phyloP scores from a whole-genome alignment of 1,284 basidiomycete species.

The Puccinia hordei region DNA sequence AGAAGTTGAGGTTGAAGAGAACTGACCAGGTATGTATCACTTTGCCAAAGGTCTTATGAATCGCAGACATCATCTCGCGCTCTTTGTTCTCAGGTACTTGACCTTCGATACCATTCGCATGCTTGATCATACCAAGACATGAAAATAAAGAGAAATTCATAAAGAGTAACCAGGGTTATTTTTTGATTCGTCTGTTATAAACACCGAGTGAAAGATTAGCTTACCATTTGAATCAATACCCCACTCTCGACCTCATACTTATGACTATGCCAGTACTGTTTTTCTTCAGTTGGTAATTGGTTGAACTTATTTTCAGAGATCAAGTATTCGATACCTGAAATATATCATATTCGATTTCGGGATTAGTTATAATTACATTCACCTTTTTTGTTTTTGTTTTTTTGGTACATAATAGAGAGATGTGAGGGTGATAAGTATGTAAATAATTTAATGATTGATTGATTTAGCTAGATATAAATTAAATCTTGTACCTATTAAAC shows the following conservation, averaged over 20 bases:
- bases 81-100: conserved; percentile 51
- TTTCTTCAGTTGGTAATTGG: conserved; percentile 54
- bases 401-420: too few species aligned
- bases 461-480: background rate
- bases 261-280: conserved; percentile 58
- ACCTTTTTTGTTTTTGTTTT: too few species aligned
- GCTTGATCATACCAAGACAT: background rate
- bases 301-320: conserved; percentile 51
- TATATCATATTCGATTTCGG: too few species aligned
- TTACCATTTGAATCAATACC: conserved; percentile 54
- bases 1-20: background rate
- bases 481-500: conserved; percentile 53
- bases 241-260: conserved; percentile 57
- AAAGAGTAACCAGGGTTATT: background rate
- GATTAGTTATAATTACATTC: background rate
- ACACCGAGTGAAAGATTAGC: too few species aligned
- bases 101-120: conserved; percentile 39
- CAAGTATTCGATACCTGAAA: conserved; percentile 35
- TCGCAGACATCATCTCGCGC: conserved; percentile 50
- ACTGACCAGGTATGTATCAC: conserved; percentile 53
- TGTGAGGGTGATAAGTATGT: too few species aligned
- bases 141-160: background rate
- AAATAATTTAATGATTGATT: too few species aligned
- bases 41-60: conserved; percentile 53
- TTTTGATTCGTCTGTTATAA: too few species aligned